Evolutionary conservation across 345 rosid genomes (phyloP).

Genomic region (Geranium brycei): DNA sequence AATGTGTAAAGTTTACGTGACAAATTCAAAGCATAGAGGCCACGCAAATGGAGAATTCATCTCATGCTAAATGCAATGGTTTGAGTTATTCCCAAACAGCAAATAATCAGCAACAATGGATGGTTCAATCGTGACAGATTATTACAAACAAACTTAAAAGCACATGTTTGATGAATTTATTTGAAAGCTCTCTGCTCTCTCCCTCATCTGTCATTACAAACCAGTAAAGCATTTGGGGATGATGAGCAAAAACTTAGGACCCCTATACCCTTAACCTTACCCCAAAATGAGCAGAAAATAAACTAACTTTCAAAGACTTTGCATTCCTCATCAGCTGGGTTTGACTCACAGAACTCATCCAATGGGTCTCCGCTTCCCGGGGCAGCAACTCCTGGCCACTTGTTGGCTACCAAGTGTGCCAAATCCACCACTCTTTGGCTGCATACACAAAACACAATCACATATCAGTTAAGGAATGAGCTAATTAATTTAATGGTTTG

Average conservation of each 20-base stretch:
- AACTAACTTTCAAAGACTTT: constrained; percentile 68
- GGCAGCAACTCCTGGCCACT: constrained; percentile 63
- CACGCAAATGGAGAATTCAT: no score
- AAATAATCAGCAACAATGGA: not conserved
- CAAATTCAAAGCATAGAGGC: no score
- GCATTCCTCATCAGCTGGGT: constrained; percentile 84
- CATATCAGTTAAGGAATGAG: not conserved
- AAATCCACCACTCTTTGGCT: constrained; percentile 97
- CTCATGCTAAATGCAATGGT: not conserved
- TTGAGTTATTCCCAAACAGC: not conserved
- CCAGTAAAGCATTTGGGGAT: constrained; percentile 7
- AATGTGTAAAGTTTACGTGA: no score
- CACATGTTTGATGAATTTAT: constrained; percentile 2
- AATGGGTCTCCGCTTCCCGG: constrained; percentile 75
- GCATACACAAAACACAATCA: constrained; percentile 11
- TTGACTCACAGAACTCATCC: constrained; percentile 88
- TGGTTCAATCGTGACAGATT: not conserved
- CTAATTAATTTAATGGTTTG: not conserved
- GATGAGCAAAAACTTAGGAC: not conserved
- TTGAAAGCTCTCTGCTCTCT: constrained; percentile 6
- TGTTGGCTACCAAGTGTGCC: constrained; percentile 76
- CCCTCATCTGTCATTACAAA: constrained; percentile 11
- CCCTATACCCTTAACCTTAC: not conserved
- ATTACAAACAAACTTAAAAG: not conserved
- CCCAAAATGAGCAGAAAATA: not conserved